Conservation (phyloP, 2,329 filamentous ascomycete genomes). For the Ascosphaera aggregata region DNA sequence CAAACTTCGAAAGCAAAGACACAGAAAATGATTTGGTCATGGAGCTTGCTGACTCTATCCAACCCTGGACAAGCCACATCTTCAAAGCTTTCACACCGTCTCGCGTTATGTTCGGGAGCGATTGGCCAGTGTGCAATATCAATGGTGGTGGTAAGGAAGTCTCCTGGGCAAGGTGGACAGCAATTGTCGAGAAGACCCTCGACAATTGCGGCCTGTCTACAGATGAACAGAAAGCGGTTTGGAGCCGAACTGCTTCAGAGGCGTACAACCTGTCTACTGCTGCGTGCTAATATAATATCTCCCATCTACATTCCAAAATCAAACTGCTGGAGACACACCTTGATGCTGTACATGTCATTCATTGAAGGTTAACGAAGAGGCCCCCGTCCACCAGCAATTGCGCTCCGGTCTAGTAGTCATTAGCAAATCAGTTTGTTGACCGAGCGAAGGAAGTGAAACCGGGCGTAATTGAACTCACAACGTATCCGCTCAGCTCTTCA, state of each 20-base stretch:
- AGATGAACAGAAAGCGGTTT: conserved; percentile 42
- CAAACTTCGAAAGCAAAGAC: conserved; percentile 3
- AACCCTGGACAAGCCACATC: conserved; percentile 49
- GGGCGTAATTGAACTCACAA: conserved; percentile 20
- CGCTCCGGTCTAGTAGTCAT: conserved; percentile 35
- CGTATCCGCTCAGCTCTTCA: conserved; percentile 54
- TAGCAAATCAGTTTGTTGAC: conserved; percentile 2
- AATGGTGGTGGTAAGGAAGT: conserved; percentile 29
- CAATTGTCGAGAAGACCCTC: conserved; percentile 44
- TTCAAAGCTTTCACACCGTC: conserved; percentile 47
- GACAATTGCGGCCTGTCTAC: conserved; percentile 26
- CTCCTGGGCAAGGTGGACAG: conserved; percentile 56
- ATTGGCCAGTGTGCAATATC: conserved; percentile 81
- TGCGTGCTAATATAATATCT: conserved; percentile 71
- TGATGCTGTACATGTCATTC: too few species aligned
- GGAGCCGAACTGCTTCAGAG: conserved; percentile 45
- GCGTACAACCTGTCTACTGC: conserved; percentile 31
- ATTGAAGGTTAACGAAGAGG: conserved; percentile 74
- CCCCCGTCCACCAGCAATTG: conserved; percentile 75
- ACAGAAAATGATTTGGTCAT: neutral
- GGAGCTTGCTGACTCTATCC: conserved; percentile 29
- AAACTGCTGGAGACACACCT: conserved; percentile 35
- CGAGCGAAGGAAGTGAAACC: neutral
- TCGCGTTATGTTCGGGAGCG: conserved; percentile 71
- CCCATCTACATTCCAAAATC: conserved; percentile 72